Evolutionary conservation across 208 protist genomes (phyloP), one percentile per base, ranked within the genome.

Genomic region (Trypanosoma cruzi): DNA sequence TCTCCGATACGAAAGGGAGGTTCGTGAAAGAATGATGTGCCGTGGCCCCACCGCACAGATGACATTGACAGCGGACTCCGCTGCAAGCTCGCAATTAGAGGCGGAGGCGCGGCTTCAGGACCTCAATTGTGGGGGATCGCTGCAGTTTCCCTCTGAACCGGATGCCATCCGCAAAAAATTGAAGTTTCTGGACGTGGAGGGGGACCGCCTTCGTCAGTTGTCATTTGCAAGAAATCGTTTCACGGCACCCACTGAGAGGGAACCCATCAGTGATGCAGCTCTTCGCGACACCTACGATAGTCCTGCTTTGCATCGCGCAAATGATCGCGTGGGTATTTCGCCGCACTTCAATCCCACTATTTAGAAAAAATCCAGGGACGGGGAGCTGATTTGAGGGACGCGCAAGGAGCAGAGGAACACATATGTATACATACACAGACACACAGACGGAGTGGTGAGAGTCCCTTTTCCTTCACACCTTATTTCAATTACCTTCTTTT

Each of bases 121-220:
- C 8, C 32, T 87, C n/a, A 69, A 81, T 31, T 40, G 61, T 44
- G 66, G 78, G 34, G 36, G 72, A 14, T 40, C 64, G 14, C 37
- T 62, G 44, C 6, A 36, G 31, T 18, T 20, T 22, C 55, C 53
- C 13, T 79, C 70, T 54, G 82, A 87, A 46, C 58, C 84, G 58
- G 79, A 87, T 61, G 76, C 82, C 20, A 50, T 87, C 29, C 77
- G 75, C 63, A 87, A 84, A 64, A 60, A 75, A 34, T 76, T 87
- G 60, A 78, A 87, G 50, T 65, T 87, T 62, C 71, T 87, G 7
- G 68, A 57, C 4, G 80, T 87, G 78, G 82, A 87, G 60, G 70
- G 80, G 63, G 68, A 67, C 16, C 79, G 82, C 6, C 24, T 42
- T 26, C 61, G 61, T 26, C 46, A 66, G 16, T 44, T 66, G 26